A percentile compares a stretch with the other conserved stretches of the same genome.
Conservation (phyloP, 2,329 filamentous ascomycete species). For the Fusarium subtropicale region DNA sequence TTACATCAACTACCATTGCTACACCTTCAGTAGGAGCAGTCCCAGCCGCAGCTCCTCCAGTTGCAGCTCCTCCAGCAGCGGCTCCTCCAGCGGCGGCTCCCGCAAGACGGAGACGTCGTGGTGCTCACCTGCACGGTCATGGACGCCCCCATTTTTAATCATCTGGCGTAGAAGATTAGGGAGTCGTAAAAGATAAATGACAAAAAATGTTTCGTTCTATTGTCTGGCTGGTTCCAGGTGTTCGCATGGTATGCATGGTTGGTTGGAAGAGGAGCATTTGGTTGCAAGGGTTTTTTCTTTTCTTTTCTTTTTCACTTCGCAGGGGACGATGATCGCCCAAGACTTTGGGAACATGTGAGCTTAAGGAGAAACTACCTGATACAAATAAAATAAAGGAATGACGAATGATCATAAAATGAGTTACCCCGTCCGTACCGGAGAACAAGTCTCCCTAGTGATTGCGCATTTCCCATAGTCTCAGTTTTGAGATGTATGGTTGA, state of each 20-base stretch:
- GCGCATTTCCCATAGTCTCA: conserved; percentile 6
- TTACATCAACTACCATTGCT: conserved; percentile 47
- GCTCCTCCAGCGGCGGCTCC: not conserved
- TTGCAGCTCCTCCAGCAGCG: not conserved
- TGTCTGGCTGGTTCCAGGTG: conserved; percentile 54
- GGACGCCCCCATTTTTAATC: conserved; percentile 45
- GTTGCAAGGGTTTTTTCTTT: conserved; percentile 48
- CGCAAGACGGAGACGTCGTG: conserved; percentile 45
- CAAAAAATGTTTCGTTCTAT: conserved; percentile 38
- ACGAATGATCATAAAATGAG: conserved; percentile 44
- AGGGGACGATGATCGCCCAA: conserved; percentile 49
- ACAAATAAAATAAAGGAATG: conserved; percentile 49
- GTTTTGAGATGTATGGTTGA: conserved; percentile 10
- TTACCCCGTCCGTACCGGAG: conserved; percentile 34
- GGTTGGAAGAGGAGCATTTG: conserved; percentile 52
- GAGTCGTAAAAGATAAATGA: conserved; percentile 13
- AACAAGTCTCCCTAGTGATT: conserved; percentile 29
- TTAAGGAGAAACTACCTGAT: conserved; percentile 48
- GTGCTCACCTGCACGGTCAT: conserved; percentile 54
- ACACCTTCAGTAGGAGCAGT: conserved; percentile 26
- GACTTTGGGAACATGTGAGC: conserved; percentile 51
- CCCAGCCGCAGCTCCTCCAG: not conserved
- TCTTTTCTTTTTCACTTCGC: conserved; percentile 51
- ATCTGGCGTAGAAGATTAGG: conserved; percentile 25
- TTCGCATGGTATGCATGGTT: conserved; percentile 51